phyloP scores from a whole-genome alignment of 805 yeast genomes.

The Dipodascopsis uninucleata region DNA sequence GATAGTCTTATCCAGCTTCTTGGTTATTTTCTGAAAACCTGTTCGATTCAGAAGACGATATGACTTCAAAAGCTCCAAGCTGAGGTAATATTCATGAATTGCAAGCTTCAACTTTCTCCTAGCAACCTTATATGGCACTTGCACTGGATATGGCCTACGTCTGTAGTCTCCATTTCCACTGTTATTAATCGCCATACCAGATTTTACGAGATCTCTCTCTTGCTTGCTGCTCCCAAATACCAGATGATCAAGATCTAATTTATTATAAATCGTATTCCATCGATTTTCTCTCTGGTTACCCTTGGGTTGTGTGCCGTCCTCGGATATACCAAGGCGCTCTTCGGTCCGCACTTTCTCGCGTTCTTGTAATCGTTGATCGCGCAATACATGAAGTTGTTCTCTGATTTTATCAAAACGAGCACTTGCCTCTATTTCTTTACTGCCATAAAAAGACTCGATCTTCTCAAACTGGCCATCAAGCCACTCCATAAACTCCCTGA shows the following conservation, averaged over 20 bases:
- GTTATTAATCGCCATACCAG: neutral
- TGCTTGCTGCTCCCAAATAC: slow-evolving; percentile 6
- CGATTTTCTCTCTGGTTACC: neutral
- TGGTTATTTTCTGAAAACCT: slow-evolving; percentile 82
- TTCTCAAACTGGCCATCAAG: slow-evolving; percentile 57
- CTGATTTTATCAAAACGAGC: slow-evolving; percentile 59
- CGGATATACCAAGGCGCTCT: slow-evolving; percentile 7
- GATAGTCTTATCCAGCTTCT: slow-evolving; percentile 81
- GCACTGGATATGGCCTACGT: slow-evolving; percentile 3
- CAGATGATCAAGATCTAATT: slow-evolving; percentile 25
- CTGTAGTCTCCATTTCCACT: slow-evolving; percentile 14
- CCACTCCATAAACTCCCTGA: slow-evolving; percentile 59
- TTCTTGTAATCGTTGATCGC: slow-evolving; percentile 47
- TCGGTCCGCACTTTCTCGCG: slow-evolving; percentile 9
- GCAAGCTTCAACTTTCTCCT: slow-evolving; percentile 23
- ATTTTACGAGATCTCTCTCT: too few relatives aligned
- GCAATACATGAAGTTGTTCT: slow-evolving; percentile 62
- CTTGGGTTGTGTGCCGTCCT: neutral
- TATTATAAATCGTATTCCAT: slow-evolving; percentile 14
- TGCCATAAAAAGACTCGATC: slow-evolving; percentile 58
- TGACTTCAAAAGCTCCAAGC: slow-evolving; percentile 64
- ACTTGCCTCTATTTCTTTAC: slow-evolving; percentile 57
- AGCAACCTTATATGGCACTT: slow-evolving; percentile 20
- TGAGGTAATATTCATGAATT: slow-evolving; percentile 65
- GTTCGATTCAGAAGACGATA: slow-evolving; percentile 77